phyloP scores from a whole-genome alignment of 768 basidiomycete species.

The Tulasnella sp. region DNA sequence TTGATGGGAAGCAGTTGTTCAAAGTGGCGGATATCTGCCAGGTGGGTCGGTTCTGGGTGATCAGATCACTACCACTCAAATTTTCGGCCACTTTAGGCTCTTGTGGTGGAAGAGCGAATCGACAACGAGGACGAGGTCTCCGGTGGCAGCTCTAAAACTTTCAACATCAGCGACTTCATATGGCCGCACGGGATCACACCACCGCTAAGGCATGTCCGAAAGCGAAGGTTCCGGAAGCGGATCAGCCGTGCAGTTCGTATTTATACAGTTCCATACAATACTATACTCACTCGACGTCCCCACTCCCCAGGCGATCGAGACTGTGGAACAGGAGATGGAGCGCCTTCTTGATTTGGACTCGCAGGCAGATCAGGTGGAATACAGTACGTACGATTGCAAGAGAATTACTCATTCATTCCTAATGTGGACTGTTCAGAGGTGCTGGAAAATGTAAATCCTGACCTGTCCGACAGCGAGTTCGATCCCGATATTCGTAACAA shows the following conservation, averaged over 20 bases:
- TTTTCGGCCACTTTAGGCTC: constrained; percentile 58
- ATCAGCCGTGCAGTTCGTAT: constrained; percentile 69
- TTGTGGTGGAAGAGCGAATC: constrained; percentile 76
- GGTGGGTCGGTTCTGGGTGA: constrained; percentile 43
- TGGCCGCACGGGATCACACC: constrained; percentile 97
- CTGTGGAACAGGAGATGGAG: constrained; percentile 90
- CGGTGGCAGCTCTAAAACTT: constrained; percentile 51
- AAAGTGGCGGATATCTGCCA: constrained; percentile 99
- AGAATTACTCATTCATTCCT: neutral
- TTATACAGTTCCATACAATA: neutral
- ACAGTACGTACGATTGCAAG: constrained; percentile 48
- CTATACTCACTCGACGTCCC: neutral
- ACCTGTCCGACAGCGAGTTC: constrained; percentile 85
- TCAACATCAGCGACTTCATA: constrained; percentile 93
- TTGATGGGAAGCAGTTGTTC: constrained; percentile 96
- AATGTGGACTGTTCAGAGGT: constrained; percentile 51
- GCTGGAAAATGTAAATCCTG: constrained; percentile 86
- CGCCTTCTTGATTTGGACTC: constrained; percentile 77
- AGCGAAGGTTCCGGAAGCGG: constrained; percentile 87
- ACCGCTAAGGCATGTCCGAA: constrained; percentile 83
- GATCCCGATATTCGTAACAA: constrained; percentile 54
- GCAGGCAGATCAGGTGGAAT: constrained; percentile 69
- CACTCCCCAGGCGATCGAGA: constrained; percentile 74
- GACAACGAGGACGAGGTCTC: constrained; percentile 63
- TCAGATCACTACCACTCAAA: constrained; percentile 30